Evolutionary conservation across 2,329 filamentous ascomycete species (phyloP).

Genomic region (Plectosphaerella sp.): DNA sequence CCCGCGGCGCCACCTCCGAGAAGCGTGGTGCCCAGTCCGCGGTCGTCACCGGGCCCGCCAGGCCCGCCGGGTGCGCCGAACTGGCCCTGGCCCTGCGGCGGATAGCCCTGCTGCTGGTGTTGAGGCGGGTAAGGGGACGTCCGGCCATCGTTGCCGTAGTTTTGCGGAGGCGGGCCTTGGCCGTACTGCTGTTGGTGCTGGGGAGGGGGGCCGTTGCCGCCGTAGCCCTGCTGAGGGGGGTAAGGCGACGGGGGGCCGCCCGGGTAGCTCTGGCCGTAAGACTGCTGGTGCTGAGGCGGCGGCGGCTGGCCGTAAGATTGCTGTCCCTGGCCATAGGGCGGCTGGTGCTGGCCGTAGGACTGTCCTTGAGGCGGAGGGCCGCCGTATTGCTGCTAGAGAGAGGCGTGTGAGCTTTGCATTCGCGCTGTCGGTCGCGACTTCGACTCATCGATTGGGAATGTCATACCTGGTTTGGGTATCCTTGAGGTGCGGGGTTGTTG

Average conservation of each 20-base stretch:
- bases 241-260: slow-evolving; percentile 13
- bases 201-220: slow-evolving; percentile 2
- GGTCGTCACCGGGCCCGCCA: slow-evolving; percentile 37
- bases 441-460: neutral
- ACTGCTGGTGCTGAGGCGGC: slow-evolving; percentile 12
- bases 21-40: slow-evolving; percentile 50
- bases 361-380: slow-evolving; percentile 6
- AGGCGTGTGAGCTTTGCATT: neutral
- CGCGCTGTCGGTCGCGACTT: neutral
- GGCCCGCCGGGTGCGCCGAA: slow-evolving; percentile 10
- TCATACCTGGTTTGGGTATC: slow-evolving; percentile 19
- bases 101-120: slow-evolving; percentile 12
- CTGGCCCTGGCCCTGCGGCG: slow-evolving; percentile 6
- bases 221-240: slow-evolving; percentile 16
- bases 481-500: slow-evolving; percentile 16
- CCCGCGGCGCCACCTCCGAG: slow-evolving; percentile 50
- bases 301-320: slow-evolving; percentile 6
- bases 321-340: slow-evolving; percentile 1
- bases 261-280: slow-evolving; percentile 1
- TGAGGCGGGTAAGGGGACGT: slow-evolving; percentile 12
- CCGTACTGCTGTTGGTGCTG: neutral
- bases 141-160: slow-evolving; percentile 25
- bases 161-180: slow-evolving; percentile 14
- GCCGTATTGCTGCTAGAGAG: slow-evolving; percentile 5
- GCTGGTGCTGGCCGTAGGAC: neutral